A percentile compares a stretch with the other conserved stretches of the same genome.
Conservation (phyloP, 129 eudicot genomes). For the Cynara cardunculus region DNA sequence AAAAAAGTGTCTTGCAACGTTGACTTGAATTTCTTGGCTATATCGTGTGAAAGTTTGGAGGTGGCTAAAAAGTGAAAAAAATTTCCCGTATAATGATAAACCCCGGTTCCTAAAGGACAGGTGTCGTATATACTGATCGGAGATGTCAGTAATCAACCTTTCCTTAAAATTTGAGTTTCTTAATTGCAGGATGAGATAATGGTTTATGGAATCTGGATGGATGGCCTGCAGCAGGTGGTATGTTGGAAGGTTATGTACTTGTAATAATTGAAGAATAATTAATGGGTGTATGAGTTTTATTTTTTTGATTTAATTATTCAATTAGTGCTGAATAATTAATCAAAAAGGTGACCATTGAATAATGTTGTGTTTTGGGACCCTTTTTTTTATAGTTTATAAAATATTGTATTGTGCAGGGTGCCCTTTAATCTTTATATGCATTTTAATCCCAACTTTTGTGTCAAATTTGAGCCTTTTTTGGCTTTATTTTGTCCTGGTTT, state of each 20-base stretch:
- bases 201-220: conserved; percentile 18
- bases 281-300: neutral
- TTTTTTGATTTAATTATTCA: neutral
- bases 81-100: too few species aligned
- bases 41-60: too few species aligned
- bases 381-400: neutral
- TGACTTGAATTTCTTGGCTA: too few species aligned
- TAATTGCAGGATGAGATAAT: conserved; percentile 21
- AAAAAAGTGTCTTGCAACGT: too few species aligned
- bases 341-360: conserved; percentile 17
- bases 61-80: too few species aligned
- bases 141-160: neutral
- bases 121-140: neutral
- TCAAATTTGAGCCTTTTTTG: conserved; percentile 29
- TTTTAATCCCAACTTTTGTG: conserved; percentile 32
- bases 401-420: conserved; percentile 48
- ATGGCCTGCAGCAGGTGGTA: conserved; percentile 9
- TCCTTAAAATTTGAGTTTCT: neutral
- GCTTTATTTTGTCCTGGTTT: conserved; percentile 29
- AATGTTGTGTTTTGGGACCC: conserved; percentile 21
- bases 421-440: conserved; percentile 7
- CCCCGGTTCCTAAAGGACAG: neutral
- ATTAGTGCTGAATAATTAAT: conserved; percentile 26
- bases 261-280: conserved; percentile 19
- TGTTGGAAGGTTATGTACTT: conserved; percentile 26